These are phyloP conservation scores for Pythium oligandrum DNA, from an alignment of 352 stramenopile species.

Conservation along the genomic window DNA sequence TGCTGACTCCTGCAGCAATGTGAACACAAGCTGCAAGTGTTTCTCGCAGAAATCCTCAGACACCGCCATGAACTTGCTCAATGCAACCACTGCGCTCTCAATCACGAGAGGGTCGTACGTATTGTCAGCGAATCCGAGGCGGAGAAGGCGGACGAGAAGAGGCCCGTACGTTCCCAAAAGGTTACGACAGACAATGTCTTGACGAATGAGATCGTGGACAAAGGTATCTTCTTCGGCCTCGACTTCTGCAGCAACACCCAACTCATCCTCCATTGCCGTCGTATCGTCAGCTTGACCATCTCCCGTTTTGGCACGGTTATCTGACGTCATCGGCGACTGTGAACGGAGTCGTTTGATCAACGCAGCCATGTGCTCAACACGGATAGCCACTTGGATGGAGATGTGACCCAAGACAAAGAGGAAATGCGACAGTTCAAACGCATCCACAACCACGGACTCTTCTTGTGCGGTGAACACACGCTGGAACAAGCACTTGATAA, in stretches of 20 bases:
- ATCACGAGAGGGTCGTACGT: constrained; percentile 73
- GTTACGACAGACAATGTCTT: constrained; percentile 91
- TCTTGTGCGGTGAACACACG: constrained; percentile 60
- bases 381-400: constrained; percentile 92
- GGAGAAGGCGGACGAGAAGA: constrained; percentile 87
- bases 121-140: constrained; percentile 65
- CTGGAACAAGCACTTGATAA: constrained; percentile 63
- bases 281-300: constrained; percentile 59
- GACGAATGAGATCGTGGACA: constrained; percentile 88
- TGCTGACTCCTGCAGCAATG: constrained; percentile 77
- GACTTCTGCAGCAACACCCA: constrained; percentile 88
- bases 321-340: constrained; percentile 15
- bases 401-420: constrained; percentile 95
- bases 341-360: constrained; percentile 79
- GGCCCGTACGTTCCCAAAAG: constrained; percentile 91
- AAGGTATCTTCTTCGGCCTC: constrained; percentile 89
- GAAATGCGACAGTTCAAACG: constrained; percentile 87
- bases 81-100: constrained; percentile 89
- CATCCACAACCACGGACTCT: constrained; percentile 46
- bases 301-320: constrained; percentile 11
- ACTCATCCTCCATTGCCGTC: constrained; percentile 89
- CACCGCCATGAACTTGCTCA: constrained; percentile 99
- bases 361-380: constrained; percentile 89
- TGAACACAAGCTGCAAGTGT: constrained; percentile 94
- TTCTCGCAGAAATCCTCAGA: constrained; percentile 94